Evolutionary conservation across 495 filamentous ascomycete species (phyloP).

Genomic region (Trichoderma erinaceum): DNA sequence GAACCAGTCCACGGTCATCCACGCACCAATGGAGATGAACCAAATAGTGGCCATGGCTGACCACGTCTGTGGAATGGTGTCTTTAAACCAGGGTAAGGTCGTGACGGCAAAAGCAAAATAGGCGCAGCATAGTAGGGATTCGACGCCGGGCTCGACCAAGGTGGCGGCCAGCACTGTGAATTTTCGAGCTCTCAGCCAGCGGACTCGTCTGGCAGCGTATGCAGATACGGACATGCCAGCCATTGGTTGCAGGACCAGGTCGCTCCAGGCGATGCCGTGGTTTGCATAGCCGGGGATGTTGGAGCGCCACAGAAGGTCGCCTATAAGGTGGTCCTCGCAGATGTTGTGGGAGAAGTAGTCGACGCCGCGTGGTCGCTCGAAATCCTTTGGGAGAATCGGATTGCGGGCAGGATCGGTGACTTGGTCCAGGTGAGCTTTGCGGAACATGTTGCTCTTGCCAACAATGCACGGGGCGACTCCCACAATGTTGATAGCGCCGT

Average conservation of each 20-base stretch:
- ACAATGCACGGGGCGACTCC: constrained; percentile 87
- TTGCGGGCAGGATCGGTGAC: constrained; percentile 56
- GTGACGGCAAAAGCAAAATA: constrained; percentile 76
- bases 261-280: constrained; percentile 76
- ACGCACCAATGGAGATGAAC: constrained; percentile 56
- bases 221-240: constrained; percentile 68
- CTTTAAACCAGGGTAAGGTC: constrained; percentile 58
- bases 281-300: constrained; percentile 57
- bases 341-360: constrained; percentile 94
- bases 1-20: constrained; percentile 68
- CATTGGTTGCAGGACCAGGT: constrained; percentile 86
- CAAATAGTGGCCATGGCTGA: constrained; percentile 58
- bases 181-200: constrained; percentile 91
- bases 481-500: constrained; percentile 93
- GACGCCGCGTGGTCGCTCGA: constrained; percentile 57
- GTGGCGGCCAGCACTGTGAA: constrained; percentile 88
- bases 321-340: constrained; percentile 96
- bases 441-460: constrained; percentile 98
- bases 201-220: constrained; percentile 75
- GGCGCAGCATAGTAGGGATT: constrained; percentile 74
- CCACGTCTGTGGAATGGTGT: constrained; percentile 60
- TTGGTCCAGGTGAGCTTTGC: constrained; percentile 77
- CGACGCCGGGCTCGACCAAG: constrained; percentile 88
- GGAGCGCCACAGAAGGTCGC: constrained; percentile 78
- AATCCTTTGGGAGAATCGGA: constrained; percentile 38